Conservation (phyloP, 352 stramenopile species). For the Phytophthora uliginosa region DNA sequence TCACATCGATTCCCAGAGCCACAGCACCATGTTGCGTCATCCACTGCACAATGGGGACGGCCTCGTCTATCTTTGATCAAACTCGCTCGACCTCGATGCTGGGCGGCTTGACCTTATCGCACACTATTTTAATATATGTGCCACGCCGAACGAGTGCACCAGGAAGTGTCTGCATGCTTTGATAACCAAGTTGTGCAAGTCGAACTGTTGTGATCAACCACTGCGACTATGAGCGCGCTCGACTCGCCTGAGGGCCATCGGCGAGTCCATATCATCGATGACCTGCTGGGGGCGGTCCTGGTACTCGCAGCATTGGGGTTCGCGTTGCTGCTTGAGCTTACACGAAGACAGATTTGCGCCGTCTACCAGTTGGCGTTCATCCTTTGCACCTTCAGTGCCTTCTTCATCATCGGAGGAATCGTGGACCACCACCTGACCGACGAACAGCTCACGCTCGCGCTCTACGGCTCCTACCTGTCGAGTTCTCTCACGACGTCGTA, state of each 20-base stretch:
- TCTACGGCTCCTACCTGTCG: constrained; percentile 70
- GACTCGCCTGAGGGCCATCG: constrained; percentile 37
- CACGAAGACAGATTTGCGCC: constrained; percentile 68
- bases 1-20: background rate
- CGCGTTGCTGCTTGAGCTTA: constrained; percentile 72
- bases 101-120: constrained; percentile 12
- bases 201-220: constrained; percentile 5
- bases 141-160: background rate
- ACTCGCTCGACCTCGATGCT: constrained; percentile 11
- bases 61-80: constrained; percentile 11
- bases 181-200: constrained; percentile 16
- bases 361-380: constrained; percentile 81
- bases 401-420: constrained; percentile 79
- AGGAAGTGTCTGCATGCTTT: constrained; percentile 5
- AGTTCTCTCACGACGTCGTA: constrained; percentile 64
- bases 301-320: constrained; percentile 64
- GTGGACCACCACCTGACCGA: constrained; percentile 80
- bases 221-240: constrained; percentile 18
- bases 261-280: constrained; percentile 79
- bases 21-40: background rate
- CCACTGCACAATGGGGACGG: background rate
- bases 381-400: constrained; percentile 52
- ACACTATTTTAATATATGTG: constrained; percentile 24
- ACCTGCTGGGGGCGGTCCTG: constrained; percentile 74
- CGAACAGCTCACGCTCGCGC: constrained; percentile 75